A percentile compares a stretch with the other conserved stretches of the same genome.
phyloP scores from a whole-genome alignment of 2,329 filamentous ascomycete species.

The Trichoderma afroharzianum region DNA sequence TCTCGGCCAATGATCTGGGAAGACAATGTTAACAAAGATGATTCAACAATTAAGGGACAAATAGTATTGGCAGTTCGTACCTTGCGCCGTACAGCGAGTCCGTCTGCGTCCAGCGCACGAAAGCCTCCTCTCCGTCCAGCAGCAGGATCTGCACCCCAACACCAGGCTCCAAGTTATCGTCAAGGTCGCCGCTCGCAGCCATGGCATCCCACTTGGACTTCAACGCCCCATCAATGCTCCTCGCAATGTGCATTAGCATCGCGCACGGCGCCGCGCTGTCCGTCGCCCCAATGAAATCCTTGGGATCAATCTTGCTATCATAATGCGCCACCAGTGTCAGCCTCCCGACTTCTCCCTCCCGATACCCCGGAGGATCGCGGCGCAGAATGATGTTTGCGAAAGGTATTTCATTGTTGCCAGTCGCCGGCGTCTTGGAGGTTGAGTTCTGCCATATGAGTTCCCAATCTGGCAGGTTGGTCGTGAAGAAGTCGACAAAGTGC shows the following conservation, averaged over 20 bases:
- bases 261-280: constrained; percentile 95
- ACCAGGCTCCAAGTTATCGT: constrained; percentile 63
- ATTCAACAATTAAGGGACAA: neutral
- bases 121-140: constrained; percentile 93
- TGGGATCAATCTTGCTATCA: constrained; percentile 75
- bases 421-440: constrained; percentile 76
- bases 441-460: constrained; percentile 81
- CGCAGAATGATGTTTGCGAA: constrained; percentile 85
- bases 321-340: constrained; percentile 92
- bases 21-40: neutral
- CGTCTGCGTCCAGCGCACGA: constrained; percentile 69
- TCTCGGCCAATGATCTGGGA: constrained; percentile 66
- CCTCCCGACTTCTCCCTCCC: constrained; percentile 69
- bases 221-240: constrained; percentile 74
- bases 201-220: constrained; percentile 78
- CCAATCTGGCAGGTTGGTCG: constrained; percentile 71
- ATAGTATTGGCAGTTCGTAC: constrained; percentile 38
- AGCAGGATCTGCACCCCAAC: constrained; percentile 85
- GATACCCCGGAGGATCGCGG: constrained; percentile 81
- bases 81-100: constrained; percentile 89
- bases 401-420: constrained; percentile 66
- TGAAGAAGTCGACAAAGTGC: constrained; percentile 84
- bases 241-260: constrained; percentile 82
- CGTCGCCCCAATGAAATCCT: constrained; percentile 88
- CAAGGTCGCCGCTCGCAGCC: constrained; percentile 53